A percentile compares a stretch with the other conserved stretches of the same genome.
Conservation (phyloP, 208 protist genomes). For the Novymonas esmeraldas region DNA sequence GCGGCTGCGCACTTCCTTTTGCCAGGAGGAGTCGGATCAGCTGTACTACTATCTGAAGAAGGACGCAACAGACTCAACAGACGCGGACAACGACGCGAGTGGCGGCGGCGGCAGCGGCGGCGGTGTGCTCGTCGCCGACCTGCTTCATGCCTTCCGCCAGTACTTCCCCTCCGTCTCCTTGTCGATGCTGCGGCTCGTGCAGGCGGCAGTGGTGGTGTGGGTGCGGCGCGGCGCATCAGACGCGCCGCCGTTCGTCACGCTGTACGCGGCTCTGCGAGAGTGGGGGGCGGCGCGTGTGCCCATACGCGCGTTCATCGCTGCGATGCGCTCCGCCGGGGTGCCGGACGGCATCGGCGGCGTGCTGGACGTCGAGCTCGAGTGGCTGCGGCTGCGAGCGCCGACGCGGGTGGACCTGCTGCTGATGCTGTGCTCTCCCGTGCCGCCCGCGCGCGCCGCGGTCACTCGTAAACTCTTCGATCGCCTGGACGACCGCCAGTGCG, state of each 20-base stretch:
- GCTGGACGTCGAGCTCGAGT: conserved; percentile 73
- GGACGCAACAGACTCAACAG: too few relatives aligned
- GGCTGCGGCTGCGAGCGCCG: conserved; percentile 65
- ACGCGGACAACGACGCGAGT: too few relatives aligned
- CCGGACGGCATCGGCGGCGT: conserved; percentile 39
- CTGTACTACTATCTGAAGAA: conserved; percentile 67
- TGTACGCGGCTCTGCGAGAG: conserved; percentile 47
- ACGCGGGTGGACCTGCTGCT: conserved; percentile 60
- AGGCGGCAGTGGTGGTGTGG: conserved; percentile 27
- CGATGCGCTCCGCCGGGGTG: conserved; percentile 49
- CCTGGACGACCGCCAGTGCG: conserved; percentile 24
- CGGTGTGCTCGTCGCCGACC: conserved; percentile 36
- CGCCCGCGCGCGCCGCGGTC: conserved; percentile 60
- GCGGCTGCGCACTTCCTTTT: conserved; percentile 41
- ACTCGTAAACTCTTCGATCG: conserved; percentile 70
- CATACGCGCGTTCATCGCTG: conserved; percentile 49
- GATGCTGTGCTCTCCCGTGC: conserved; percentile 48
- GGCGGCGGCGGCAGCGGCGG: conserved; percentile 18
- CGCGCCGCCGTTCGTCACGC: conserved; percentile 44
- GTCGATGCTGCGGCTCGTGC: conserved; percentile 55
- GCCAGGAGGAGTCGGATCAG: conserved; percentile 43
- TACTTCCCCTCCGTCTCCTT: conserved; percentile 67
- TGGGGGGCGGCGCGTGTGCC: conserved; percentile 49
- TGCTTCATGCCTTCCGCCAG: conserved; percentile 49
- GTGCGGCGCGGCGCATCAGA: conserved; percentile 33